Base-by-base conservation (phyloP, 108 stramenopile genomes). In the Skeletonema menzelii region DNA sequence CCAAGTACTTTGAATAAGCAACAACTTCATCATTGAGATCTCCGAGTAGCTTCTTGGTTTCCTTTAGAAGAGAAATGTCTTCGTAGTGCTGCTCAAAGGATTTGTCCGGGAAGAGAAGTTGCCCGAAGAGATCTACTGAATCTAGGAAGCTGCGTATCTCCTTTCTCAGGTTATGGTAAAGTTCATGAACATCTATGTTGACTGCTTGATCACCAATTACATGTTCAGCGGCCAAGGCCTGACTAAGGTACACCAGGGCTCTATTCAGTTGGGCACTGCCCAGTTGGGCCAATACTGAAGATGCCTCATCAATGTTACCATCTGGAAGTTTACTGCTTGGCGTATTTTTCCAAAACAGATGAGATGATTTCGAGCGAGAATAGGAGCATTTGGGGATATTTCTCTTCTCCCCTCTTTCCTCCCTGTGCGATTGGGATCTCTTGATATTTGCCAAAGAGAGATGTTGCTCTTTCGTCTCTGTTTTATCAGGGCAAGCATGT, bases 141-240 rank as follows among this genome's bases (percentile, higher is more conserved):
- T 82, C 82, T 12, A 79, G 55, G 31, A 82, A 82, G 34, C 82
- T 82, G 14, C 82, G 56, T 13, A 82, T 20, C 53, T 82, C 82
- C 59, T 82, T 82, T 13, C 82, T 67, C 38, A 75, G 32, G 49
- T 82, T 79, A 24, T 82, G 82, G 69, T 82, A 82, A 4, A 70
- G 44, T 42, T 69, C 67, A 46, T 79, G 82, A 58, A 79, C 77
- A 5, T 68, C 49, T 3, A 56, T 13, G 40, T 44, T 42, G 12
- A 42, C 74, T 13, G 28, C 75, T 35, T 65, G 57, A 35, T 80
- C 67, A 8, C 30, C 44, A 13, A 80, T 59, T 10, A 74, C 68
- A 70, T 74, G 64, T 31, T 82, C 74, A 28, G 60, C 56, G 3
- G 40, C 27, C 65, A 69, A 56, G 14, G 63, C 31, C 27, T 65